phyloP scores from a whole-genome alignment of 108 stramenopile genomes.

The Thalassiosira profunda region DNA sequence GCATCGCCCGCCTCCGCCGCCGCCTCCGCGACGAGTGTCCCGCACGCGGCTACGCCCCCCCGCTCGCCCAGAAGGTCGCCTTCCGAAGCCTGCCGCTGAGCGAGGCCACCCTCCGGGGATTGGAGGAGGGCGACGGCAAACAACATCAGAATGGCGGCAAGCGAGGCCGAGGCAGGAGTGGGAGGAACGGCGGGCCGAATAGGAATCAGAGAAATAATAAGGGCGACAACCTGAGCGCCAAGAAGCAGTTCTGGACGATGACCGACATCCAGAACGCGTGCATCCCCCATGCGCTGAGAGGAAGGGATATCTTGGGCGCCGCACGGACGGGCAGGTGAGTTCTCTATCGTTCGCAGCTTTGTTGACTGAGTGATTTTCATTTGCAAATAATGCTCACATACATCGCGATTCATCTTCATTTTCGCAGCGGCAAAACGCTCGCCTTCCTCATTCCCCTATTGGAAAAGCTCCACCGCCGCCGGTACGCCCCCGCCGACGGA shows the following conservation, averaged over 20 bases:
- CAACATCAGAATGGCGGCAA: not conserved
- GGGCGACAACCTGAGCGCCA: constrained; percentile 22
- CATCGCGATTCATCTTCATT: not conserved
- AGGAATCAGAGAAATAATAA: constrained; percentile 15
- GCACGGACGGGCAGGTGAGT: constrained; percentile 89
- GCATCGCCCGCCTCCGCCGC: constrained; percentile 28
- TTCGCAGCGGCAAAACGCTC: constrained; percentile 85
- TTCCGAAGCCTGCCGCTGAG: constrained; percentile 84
- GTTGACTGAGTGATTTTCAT: not conserved
- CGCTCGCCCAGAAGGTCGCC: constrained; percentile 69
- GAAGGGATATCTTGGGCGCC: constrained; percentile 95
- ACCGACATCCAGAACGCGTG: constrained; percentile 95
- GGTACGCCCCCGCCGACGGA: constrained; percentile 88
- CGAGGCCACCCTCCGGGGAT: constrained; percentile 66
- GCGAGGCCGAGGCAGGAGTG: not conserved
- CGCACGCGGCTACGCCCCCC: constrained; percentile 66
- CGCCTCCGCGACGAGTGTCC: constrained; percentile 77
- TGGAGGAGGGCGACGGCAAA: constrained; percentile 59
- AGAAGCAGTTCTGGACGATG: constrained; percentile 80
- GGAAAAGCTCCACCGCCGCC: constrained; percentile 81
- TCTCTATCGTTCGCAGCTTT: not conserved
- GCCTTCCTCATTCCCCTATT: constrained; percentile 92
- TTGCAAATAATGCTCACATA: not conserved
- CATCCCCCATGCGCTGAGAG: constrained; percentile 93
- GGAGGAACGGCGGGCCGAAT: constrained; percentile 35